Evolutionary conservation across 495 filamentous ascomycete genomes (phyloP), one percentile per base, ranked within the genome.

Genomic region (Neurospora sp.): DNA sequence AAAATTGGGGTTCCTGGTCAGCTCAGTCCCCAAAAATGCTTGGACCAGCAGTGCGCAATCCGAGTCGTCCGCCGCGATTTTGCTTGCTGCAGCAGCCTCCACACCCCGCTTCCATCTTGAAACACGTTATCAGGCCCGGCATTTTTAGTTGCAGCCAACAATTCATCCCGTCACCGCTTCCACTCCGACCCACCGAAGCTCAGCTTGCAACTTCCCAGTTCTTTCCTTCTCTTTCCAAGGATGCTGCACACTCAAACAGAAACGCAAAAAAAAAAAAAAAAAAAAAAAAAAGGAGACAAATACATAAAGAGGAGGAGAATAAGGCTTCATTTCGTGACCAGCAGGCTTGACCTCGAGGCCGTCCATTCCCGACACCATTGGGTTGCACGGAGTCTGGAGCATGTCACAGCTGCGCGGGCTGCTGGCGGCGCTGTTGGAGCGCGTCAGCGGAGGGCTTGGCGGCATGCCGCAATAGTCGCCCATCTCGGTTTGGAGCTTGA

Each of bases 381-480:
- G 92, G 77, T 91, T 91, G 72, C 95, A 83, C 31, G 96, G 95
- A 13, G 94, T 97, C 69, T 91, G 91, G 71, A 97, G 83, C 71
- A 92, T 83, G 59, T 92, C 92, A 77, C 87, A 91, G 80, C 87
- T 92, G 37, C 93, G 92, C 42, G 95, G 93, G 86, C 93, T 97
- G 86, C 92, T 94, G 82, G 93, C 91, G 69, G 88, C 75, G 83
- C 94, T 97, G 71, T 91, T 91, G 17, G 93, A 90, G 8, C 91
- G 89, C 11, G 95, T 97, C 72, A 98, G 86, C 17, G 94, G 92
- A 70, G 96, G 96, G 62, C 96, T 98, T 2, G 93, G 89, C 11
- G 94, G 94, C 74, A 91, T 90, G 76, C 90, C 85, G 73, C 94
- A 90, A 59, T 84, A 83, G 62, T 89, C 87, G 73, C 85, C 83